A percentile compares a stretch with the other conserved stretches of the same genome.
Evolutionary conservation across 208 protist species (phyloP).

Genomic region (Crithidia thermophila): DNA sequence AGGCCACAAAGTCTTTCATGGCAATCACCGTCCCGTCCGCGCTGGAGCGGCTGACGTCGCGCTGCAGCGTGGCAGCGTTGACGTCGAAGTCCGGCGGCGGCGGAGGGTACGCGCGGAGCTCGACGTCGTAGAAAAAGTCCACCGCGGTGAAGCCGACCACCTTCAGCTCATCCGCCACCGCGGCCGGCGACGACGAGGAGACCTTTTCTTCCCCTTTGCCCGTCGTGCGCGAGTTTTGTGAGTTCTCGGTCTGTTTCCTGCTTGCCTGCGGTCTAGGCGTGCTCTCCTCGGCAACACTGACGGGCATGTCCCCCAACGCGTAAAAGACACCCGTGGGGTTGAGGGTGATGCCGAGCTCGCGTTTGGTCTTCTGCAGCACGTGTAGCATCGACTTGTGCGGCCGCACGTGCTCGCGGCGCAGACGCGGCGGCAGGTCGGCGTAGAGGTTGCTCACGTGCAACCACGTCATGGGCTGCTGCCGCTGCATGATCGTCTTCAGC

Average conservation of each 20-base stretch:
- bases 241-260: background rate
- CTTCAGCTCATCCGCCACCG: background rate
- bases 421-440: conserved; percentile 49
- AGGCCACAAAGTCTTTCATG: conserved; percentile 70
- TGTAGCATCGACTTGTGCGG: conserved; percentile 76
- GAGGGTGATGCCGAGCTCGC: conserved; percentile 46
- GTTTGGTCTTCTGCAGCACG: conserved; percentile 46
- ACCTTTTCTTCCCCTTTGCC: background rate
- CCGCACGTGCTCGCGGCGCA: conserved; percentile 62
- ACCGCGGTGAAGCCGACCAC: conserved; percentile 16
- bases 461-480: conserved; percentile 38
- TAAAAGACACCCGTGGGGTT: conserved; percentile 62
- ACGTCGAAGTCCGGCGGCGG: conserved; percentile 82
- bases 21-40: conserved; percentile 70
- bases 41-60: conserved; percentile 32
- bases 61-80: conserved; percentile 44
- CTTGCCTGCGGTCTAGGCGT: background rate
- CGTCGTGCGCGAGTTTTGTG: background rate
- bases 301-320: conserved; percentile 37
- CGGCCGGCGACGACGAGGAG: background rate
- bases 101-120: conserved; percentile 51
- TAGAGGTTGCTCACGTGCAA: conserved; percentile 68
- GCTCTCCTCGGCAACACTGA: background rate
- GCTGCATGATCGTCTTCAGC: conserved; percentile 16
- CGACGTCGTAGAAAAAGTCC: conserved; percentile 88